Conservation (phyloP, 1,284 basidiomycete species). For the Bjerkandera adusta region DNA sequence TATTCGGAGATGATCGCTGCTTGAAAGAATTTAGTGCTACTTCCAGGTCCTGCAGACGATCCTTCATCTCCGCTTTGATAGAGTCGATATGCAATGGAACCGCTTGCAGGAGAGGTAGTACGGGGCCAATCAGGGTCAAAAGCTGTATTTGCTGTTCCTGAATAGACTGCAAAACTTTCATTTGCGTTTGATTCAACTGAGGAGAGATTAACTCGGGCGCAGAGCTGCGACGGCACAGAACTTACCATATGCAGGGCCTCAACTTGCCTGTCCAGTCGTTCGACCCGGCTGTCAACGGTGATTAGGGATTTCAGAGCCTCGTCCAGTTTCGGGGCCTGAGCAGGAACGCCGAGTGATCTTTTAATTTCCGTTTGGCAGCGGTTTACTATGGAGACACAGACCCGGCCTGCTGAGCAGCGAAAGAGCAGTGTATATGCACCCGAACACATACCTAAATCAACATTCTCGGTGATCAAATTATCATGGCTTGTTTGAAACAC, state of each 20-base stretch:
- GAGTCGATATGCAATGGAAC: slow-evolving; percentile 55
- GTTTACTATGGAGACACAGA: slow-evolving; percentile 40
- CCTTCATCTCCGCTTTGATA: slow-evolving; percentile 40
- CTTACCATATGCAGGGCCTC: slow-evolving; percentile 54
- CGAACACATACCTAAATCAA: slow-evolving; percentile 33
- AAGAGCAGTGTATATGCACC: slow-evolving; percentile 16
- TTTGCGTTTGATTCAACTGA: slow-evolving; percentile 38
- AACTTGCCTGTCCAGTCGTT: slow-evolving; percentile 51
- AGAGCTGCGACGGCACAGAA: slow-evolving; percentile 4
- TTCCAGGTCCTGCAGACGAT: slow-evolving; percentile 29
- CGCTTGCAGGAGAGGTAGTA: slow-evolving; percentile 56
- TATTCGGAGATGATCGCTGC: too few species aligned
- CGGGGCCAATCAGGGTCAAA: slow-evolving; percentile 47
- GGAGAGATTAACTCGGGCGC: neutral
- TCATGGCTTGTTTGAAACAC: slow-evolving; percentile 31
- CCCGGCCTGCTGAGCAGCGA: slow-evolving; percentile 3
- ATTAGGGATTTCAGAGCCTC: slow-evolving; percentile 38
- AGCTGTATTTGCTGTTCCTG: slow-evolving; percentile 55
- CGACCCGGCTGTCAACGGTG: slow-evolving; percentile 38
- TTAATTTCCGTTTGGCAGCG: slow-evolving; percentile 60
- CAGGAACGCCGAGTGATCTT: slow-evolving; percentile 51
- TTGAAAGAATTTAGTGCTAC: too few species aligned
- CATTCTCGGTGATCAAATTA: slow-evolving; percentile 26
- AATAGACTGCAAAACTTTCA: slow-evolving; percentile 50
- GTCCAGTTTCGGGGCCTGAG: slow-evolving; percentile 44